These are phyloP conservation scores for Collybia sordida DNA, from an alignment of 768 basidiomycete species.

Conservation along the genomic window DNA sequence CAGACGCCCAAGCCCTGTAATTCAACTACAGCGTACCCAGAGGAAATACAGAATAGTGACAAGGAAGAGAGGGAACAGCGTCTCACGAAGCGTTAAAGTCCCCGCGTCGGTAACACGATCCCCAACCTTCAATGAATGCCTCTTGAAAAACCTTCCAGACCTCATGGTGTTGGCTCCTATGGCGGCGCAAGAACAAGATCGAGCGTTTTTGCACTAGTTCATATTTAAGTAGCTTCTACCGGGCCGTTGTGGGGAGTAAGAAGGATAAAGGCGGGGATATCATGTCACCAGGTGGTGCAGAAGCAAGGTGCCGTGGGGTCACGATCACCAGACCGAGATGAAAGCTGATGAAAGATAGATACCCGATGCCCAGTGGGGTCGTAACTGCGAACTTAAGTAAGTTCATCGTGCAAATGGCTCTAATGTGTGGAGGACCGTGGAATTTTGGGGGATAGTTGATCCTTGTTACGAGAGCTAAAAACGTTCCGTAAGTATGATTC, in stretches of 20 bases:
- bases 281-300: constrained; percentile 11
- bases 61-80: constrained; percentile 30
- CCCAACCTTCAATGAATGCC: constrained; percentile 31
- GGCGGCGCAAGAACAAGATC: background rate
- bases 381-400: no score
- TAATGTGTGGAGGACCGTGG: no score
- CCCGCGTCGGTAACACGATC: constrained; percentile 30
- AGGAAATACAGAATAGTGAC: constrained; percentile 35
- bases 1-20: background rate
- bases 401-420: no score
- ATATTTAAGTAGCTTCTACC: constrained; percentile 4
- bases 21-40: constrained; percentile 22
- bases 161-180: background rate
- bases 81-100: constrained; percentile 27
- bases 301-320: background rate
- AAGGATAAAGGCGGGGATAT: constrained; percentile 5
- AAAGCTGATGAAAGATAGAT: no score
- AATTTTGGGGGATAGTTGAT: no score
- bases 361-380: no score
- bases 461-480: no score
- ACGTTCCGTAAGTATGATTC: no score
- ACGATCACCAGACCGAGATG: constrained; percentile 9
- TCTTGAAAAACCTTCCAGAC: constrained; percentile 16
- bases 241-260: constrained; percentile 11
- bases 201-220: background rate